Base-by-base conservation (phyloP, 768 basidiomycete genomes). In the Leccinum pellstonianum region DNA sequence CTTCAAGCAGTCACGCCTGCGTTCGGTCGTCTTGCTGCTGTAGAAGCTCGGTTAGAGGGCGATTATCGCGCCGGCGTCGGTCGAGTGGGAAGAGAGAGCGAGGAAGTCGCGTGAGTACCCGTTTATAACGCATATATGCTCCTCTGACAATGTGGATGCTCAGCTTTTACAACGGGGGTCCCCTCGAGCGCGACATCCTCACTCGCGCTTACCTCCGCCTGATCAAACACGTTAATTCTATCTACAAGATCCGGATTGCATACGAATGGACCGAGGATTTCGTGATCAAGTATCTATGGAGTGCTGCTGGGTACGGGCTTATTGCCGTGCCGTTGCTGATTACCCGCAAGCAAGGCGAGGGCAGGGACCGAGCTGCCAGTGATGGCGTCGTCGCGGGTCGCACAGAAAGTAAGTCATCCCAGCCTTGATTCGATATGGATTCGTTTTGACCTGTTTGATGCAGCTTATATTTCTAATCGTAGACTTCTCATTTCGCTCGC, bases 241-340 rank as follows among this genome's bases (percentile, higher is more conserved):
- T 98, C 51, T 95, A 93, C 79, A 93, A 92, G 90, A 91, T 93
- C 55, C 87, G 93, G 15, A 92, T 95, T 51, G 89, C 89, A 2
- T 95, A 93, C 68, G 92, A 87, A 76, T 97, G 91, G 95, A 97
- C 92, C 0, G 95, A 97, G 70, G 95, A 97, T 76, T 95, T 93
- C 65, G 90, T 97, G 19, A 94, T 97, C 80, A 97, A 97, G 73
- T 98, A 97, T 71, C 77, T 92, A 9, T 97, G 94, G 95, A 93
- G 91, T 10, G 38, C 38, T 38, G 38, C 86, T 4, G 96, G 96
- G 0, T 98, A 98, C 72, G 83, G 81, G 4, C 81, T 98, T 21
- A 98, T 98, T 68, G 91, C 94, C 8, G 87, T 98, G 1, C 96
- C 95, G 0, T 81, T 96, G 19, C 77, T 96, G 41, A 86, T 91